Conservation (phyloP, 805 yeast genomes). For the Starmerella bacillaris region DNA sequence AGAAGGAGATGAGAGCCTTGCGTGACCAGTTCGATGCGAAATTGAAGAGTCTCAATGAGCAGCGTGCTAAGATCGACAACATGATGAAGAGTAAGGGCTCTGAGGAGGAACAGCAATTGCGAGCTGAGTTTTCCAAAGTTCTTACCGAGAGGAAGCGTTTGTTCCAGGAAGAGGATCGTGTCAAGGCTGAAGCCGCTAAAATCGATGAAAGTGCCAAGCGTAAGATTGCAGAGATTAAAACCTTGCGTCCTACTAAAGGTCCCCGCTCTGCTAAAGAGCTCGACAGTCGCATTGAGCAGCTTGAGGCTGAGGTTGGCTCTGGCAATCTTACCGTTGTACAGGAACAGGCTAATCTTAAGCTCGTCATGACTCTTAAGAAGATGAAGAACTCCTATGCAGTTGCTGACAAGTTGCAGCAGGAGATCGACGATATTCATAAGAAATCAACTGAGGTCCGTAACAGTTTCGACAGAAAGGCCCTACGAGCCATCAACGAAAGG, state of each 20-base stretch:
- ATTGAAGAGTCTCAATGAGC: conserved; percentile 17
- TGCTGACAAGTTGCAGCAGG: conserved; percentile 56
- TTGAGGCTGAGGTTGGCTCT: conserved; percentile 58
- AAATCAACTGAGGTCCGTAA: conserved; percentile 61
- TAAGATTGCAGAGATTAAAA: conserved; percentile 56
- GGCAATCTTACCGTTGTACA: conserved; percentile 78
- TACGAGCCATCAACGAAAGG: conserved; percentile 45
- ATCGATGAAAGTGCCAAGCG: conserved; percentile 56
- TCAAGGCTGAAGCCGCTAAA: conserved; percentile 47
- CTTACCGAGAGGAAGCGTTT: conserved; percentile 28
- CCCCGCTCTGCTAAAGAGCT: conserved; percentile 31
- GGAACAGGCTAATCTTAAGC: conserved; percentile 71
- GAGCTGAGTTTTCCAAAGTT: conserved; percentile 30
- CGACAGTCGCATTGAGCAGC: conserved; percentile 21
- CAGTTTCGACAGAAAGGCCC: conserved; percentile 37
- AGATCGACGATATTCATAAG: conserved; percentile 59
- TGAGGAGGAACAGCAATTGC: conserved; percentile 37
- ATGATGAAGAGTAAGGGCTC: conserved; percentile 12
- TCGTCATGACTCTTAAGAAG: conserved; percentile 67
- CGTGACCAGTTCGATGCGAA: conserved; percentile 18
- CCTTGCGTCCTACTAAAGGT: conserved; percentile 48
- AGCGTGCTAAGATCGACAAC: conserved; percentile 17
- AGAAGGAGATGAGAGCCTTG: conserved; percentile 18
- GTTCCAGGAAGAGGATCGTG: conserved; percentile 26
- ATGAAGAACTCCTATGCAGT: conserved; percentile 58